A percentile compares a stretch with the other conserved stretches of the same genome.
Conservation (phyloP, 1,284 basidiomycete species). For the Ceratorhiza oryzae-sativae region DNA sequence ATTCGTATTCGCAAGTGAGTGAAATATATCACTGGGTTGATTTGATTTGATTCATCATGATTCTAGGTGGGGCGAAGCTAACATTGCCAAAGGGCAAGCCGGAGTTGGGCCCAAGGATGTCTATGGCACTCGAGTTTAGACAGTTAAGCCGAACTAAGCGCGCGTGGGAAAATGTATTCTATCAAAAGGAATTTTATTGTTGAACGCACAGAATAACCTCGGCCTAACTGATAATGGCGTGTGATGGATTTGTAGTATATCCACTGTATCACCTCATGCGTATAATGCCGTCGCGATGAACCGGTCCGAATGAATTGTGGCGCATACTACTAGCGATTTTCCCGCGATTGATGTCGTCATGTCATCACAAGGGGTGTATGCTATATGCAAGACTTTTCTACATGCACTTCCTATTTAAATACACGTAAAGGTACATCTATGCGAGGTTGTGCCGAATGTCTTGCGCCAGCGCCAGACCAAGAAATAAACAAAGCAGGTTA, state of each 20-base stretch:
- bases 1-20: slow-evolving; percentile 94
- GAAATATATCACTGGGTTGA: slow-evolving; percentile 45
- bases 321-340: not conserved
- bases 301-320: slow-evolving; percentile 7
- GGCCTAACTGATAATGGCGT: not conserved
- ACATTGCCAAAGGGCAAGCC: slow-evolving; percentile 80
- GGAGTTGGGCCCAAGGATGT: slow-evolving; percentile 80
- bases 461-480: slow-evolving; percentile 14
- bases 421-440: slow-evolving; percentile 40
- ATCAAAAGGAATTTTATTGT: not conserved
- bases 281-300: not conserved
- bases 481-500: slow-evolving; percentile 36
- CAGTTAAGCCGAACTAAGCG: not conserved
- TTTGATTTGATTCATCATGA: slow-evolving; percentile 39
- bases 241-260: not conserved
- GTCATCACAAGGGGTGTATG: slow-evolving; percentile 22
- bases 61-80: slow-evolving; percentile 80
- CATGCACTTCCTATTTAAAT: slow-evolving; percentile 18
- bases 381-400: slow-evolving; percentile 5
- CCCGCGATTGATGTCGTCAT: slow-evolving; percentile 14
- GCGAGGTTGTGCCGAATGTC: slow-evolving; percentile 36
- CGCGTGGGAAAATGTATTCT: not conserved
- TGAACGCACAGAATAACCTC: not conserved
- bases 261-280: not conserved
- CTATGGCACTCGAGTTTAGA: slow-evolving; percentile 64